Conservation (phyloP, 2,329 filamentous ascomycete genomes). For the Fusarium piperis region DNA sequence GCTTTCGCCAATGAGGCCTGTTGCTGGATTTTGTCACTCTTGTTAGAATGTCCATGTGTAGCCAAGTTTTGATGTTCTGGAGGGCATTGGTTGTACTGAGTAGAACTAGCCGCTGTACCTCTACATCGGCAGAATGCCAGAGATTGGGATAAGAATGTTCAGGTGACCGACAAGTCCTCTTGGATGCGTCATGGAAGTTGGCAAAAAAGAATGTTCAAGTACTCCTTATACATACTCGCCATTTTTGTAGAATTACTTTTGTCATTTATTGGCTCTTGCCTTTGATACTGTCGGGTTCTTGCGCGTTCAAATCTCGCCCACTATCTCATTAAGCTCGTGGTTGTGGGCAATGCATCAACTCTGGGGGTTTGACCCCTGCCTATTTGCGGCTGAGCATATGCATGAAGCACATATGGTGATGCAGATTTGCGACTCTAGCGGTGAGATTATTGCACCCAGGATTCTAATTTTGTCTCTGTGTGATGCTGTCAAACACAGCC, state of each 20-base stretch:
- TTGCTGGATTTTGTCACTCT: too few species aligned
- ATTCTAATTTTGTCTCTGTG: neutral
- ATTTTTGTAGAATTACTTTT: neutral
- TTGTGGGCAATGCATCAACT: neutral
- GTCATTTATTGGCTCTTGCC: neutral
- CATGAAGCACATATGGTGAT: neutral
- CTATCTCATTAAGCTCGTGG: neutral
- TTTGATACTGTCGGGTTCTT: neutral
- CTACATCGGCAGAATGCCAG: neutral
- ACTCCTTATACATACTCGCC: neutral
- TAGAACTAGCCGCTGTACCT: neutral
- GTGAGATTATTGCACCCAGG: neutral
- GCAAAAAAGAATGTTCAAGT: neutral
- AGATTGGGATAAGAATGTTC: neutral
- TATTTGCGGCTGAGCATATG: neutral
- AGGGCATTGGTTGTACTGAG: neutral
- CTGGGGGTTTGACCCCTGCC: neutral
- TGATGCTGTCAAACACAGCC: neutral
- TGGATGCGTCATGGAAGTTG: too few species aligned
- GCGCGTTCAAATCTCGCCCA: neutral
- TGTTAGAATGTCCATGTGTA: neutral
- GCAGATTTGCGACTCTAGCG: neutral
- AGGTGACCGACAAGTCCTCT: too few species aligned
- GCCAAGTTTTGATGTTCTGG: neutral
- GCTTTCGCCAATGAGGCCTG: neutral